Percentiles rank a stretch among this genome's conserved stretches.
Conservation (phyloP, 179 eudicot species). For the Beta macrorhiza region DNA sequence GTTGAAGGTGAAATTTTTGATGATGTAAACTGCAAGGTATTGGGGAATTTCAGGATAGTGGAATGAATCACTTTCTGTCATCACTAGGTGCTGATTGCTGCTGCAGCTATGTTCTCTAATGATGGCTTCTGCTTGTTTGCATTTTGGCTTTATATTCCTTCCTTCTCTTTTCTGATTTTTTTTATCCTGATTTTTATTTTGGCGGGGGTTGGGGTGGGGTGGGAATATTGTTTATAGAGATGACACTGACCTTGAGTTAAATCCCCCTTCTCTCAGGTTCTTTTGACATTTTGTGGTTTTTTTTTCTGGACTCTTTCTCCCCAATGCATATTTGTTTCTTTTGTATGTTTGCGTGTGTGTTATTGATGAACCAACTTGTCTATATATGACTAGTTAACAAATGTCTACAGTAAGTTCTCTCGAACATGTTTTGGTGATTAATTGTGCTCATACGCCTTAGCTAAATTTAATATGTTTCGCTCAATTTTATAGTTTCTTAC, state of each 20-base stretch:
- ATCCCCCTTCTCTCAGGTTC: not conserved
- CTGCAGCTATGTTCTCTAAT: not conserved
- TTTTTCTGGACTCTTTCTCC: not conserved
- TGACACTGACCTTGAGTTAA: too few relatives aligned
- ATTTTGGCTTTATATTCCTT: too few relatives aligned
- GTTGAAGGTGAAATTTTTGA: not conserved
- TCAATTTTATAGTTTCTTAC: too few relatives aligned
- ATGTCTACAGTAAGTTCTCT: not conserved
- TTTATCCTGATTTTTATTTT: too few relatives aligned
- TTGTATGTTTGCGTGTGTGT: not conserved
- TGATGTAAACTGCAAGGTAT: not conserved
- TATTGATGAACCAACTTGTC: not conserved
- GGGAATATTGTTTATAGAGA: too few relatives aligned
- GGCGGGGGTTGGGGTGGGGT: too few relatives aligned
- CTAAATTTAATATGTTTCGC: too few relatives aligned
- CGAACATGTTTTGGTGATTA: too few relatives aligned
- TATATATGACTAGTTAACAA: too few relatives aligned
- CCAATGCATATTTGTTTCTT: not conserved
- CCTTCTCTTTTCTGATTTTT: too few relatives aligned
- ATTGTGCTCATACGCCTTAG: not conserved
- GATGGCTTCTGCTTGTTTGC: not conserved
- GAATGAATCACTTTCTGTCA: not conserved
- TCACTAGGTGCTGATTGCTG: not conserved
- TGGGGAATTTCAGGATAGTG: not conserved
- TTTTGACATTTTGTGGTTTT: not conserved